Percentiles rank a stretch among this genome's conserved stretches.
phyloP scores from a whole-genome alignment of 805 yeast genomes.

The Saccharomycopsis microspora region DNA sequence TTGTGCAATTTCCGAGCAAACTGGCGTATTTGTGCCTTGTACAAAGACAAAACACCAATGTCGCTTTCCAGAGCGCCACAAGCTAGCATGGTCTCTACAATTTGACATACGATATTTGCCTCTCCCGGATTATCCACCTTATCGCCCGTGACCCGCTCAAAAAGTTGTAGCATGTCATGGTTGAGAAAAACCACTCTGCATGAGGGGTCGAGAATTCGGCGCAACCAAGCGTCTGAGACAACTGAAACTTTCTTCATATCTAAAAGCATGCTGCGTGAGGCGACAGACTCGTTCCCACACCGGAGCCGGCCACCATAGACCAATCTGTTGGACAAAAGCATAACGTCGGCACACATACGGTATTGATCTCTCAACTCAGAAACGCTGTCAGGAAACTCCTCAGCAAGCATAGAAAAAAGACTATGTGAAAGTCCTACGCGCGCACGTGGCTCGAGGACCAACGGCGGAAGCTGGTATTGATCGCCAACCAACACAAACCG shows the following conservation, averaged over 20 bases:
- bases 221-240: no score
- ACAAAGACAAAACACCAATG: slow-evolving; percentile 85
- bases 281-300: slow-evolving; percentile 63
- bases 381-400: slow-evolving; percentile 62
- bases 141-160: slow-evolving; percentile 48
- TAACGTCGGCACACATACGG: slow-evolving; percentile 85
- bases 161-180: slow-evolving; percentile 47
- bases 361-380: slow-evolving; percentile 74
- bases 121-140: slow-evolving; percentile 67
- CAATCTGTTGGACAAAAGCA: slow-evolving; percentile 69
- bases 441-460: slow-evolving; percentile 63
- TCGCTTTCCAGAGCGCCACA: slow-evolving; percentile 49
- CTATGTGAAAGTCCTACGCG: slow-evolving; percentile 52
- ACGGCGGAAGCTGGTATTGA: slow-evolving; percentile 86
- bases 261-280: slow-evolving; percentile 18
- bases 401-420: slow-evolving; percentile 64
- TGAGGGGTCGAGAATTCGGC: slow-evolving; percentile 31
- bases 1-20: slow-evolving; percentile 24
- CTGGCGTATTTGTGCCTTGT: slow-evolving; percentile 65
- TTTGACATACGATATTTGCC: slow-evolving; percentile 49
- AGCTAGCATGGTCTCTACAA: slow-evolving; percentile 42
- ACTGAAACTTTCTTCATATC: slow-evolving; percentile 31
- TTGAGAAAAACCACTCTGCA: slow-evolving; percentile 67
- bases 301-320: slow-evolving; percentile 66
- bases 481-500: slow-evolving; percentile 93